Percentiles rank a stretch among this genome's conserved stretches.
Evolutionary conservation across 352 stramenopile species (phyloP).

Genomic region (Phytophthora citrophthora): DNA sequence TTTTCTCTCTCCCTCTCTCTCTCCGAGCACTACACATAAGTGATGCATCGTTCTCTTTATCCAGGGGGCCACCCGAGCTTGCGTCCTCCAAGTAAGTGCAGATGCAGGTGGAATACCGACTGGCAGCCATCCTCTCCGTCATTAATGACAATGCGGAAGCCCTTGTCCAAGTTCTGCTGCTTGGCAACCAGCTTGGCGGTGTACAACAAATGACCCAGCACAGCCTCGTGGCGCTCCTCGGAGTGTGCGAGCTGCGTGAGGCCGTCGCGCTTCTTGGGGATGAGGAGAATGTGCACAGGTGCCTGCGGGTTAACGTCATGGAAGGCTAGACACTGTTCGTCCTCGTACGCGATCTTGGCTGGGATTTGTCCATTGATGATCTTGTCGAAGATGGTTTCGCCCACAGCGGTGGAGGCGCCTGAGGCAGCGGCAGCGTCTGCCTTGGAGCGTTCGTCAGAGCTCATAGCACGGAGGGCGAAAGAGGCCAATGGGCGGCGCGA

Average conservation of each 20-base stretch:
- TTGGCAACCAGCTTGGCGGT: slow-evolving; percentile 93
- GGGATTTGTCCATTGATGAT: slow-evolving; percentile 96
- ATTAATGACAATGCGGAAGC: slow-evolving; percentile 98
- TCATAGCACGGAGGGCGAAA: slow-evolving; percentile 46
- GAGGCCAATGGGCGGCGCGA: slow-evolving; percentile 12
- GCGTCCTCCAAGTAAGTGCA: slow-evolving; percentile 96
- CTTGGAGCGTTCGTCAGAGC: slow-evolving; percentile 66
- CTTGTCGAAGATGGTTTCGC: slow-evolving; percentile 98
- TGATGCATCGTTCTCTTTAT: slow-evolving; percentile 31
- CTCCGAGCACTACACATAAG: slow-evolving; percentile 1
- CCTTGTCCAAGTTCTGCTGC: slow-evolving; percentile 91
- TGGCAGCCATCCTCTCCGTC: slow-evolving; percentile 95
- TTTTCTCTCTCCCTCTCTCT: not conserved
- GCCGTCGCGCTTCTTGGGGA: slow-evolving; percentile 95
- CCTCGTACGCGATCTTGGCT: slow-evolving; percentile 95
- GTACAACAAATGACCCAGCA: slow-evolving; percentile 95
- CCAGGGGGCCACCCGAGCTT: slow-evolving; percentile 95
- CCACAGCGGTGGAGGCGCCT: slow-evolving; percentile 47
- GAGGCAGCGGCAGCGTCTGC: slow-evolving; percentile 53
- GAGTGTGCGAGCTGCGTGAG: slow-evolving; percentile 92
- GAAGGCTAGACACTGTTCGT: slow-evolving; percentile 97
- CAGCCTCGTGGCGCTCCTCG: slow-evolving; percentile 92
- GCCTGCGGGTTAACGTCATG: slow-evolving; percentile 97
- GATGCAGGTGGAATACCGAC: slow-evolving; percentile 91
- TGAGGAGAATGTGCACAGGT: slow-evolving; percentile 97